phyloP scores from a whole-genome alignment of 2,329 filamentous ascomycete genomes.

The Exophiala lecanii-corni region DNA sequence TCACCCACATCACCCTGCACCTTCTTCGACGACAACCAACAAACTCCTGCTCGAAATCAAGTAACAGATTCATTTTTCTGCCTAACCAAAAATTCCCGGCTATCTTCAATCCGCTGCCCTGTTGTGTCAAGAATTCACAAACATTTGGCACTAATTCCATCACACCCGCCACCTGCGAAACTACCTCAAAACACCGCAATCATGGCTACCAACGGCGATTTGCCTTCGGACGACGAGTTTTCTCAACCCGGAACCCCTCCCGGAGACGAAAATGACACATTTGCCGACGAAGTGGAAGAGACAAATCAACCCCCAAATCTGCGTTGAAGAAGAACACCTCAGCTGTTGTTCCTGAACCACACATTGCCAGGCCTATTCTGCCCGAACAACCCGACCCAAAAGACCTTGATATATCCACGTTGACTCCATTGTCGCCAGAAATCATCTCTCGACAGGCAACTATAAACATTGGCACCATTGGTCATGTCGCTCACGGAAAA shows the following conservation, averaged over 20 bases:
- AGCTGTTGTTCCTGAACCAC: slow-evolving; percentile 46
- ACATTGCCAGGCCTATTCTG: slow-evolving; percentile 59
- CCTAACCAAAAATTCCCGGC: too few relatives aligned
- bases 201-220: slow-evolving; percentile 34
- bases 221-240: slow-evolving; percentile 41
- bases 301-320: slow-evolving; percentile 68
- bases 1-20: too few relatives aligned
- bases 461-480: slow-evolving; percentile 98
- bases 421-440: slow-evolving; percentile 86
- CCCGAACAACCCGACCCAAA: slow-evolving; percentile 92
- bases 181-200: too few relatives aligned
- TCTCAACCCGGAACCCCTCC: slow-evolving; percentile 53
- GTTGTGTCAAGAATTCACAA: too few relatives aligned
- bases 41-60: too few relatives aligned
- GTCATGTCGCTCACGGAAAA: slow-evolving; percentile 98
- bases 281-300: slow-evolving; percentile 54
- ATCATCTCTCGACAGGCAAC: slow-evolving; percentile 98
- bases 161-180: too few relatives aligned
- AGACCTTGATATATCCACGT: slow-evolving; percentile 72
- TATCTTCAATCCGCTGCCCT: too few relatives aligned
- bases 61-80: too few relatives aligned
- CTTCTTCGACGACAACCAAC: too few relatives aligned
- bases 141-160: too few relatives aligned
- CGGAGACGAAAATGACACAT: slow-evolving; percentile 37
- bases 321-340: slow-evolving; percentile 71